A percentile compares a stretch with the other conserved stretches of the same genome.
phyloP scores from a whole-genome alignment of 73 alveolate species.

The Durusdinium trenchii region DNA sequence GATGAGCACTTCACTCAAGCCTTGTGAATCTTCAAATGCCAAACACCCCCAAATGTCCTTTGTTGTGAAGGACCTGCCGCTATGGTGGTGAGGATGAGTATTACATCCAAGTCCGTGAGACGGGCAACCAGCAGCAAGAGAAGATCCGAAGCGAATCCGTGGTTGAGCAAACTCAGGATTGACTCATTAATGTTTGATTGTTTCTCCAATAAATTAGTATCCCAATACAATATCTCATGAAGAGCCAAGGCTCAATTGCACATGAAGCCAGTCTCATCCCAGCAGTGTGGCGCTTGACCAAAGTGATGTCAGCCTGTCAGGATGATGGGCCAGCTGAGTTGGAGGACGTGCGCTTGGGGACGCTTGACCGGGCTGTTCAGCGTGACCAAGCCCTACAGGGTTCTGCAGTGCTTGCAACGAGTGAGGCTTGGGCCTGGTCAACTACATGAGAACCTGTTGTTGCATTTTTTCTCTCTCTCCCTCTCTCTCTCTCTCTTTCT shows the following conservation, averaged over 20 bases:
- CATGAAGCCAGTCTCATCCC: too few relatives aligned
- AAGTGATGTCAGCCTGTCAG: too few relatives aligned
- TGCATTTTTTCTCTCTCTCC: background rate
- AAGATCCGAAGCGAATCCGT: background rate
- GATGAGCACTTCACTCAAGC: too few relatives aligned
- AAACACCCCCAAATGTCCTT: background rate
- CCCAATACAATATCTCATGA: too few relatives aligned
- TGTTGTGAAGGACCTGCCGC: background rate
- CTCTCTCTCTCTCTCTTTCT: background rate
- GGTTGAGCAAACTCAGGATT: background rate
- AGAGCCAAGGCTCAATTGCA: too few relatives aligned
- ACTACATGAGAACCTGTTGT: background rate
- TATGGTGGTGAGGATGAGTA: conserved; percentile 32
- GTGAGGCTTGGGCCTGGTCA: background rate
- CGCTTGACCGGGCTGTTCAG: too few relatives aligned
- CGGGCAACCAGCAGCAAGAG: conserved; percentile 14
- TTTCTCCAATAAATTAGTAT: too few relatives aligned
- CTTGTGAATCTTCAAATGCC: too few relatives aligned
- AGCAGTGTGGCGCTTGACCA: too few relatives aligned
- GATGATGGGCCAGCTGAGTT: too few relatives aligned
- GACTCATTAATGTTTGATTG: too few relatives aligned
- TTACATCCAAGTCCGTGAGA: background rate
- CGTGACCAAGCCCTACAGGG: background rate
- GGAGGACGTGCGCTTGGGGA: too few relatives aligned
- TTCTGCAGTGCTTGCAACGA: background rate